Conservation (phyloP, 768 basidiomycete genomes). For the Trametes elegans region DNA sequence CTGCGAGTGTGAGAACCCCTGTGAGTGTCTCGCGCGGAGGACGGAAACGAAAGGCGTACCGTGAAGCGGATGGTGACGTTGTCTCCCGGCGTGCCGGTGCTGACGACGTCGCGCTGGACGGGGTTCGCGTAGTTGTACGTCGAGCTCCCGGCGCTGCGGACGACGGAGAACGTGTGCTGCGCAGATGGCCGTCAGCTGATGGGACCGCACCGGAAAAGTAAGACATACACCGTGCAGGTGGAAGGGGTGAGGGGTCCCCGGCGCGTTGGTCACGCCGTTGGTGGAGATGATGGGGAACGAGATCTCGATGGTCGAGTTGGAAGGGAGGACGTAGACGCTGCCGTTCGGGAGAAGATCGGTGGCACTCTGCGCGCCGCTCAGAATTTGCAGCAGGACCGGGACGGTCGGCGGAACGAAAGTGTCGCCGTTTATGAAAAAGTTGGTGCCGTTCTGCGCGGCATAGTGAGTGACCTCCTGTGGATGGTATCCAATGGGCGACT, state of each 20-base stretch:
- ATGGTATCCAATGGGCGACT: neutral
- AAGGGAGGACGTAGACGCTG: conserved; percentile 43
- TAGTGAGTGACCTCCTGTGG: neutral
- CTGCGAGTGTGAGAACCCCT: no score
- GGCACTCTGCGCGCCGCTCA: conserved; percentile 28
- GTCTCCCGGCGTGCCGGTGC: conserved; percentile 13
- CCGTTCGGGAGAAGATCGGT: conserved; percentile 40
- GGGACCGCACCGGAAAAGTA: conserved; percentile 13
- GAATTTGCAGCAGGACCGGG: conserved; percentile 38
- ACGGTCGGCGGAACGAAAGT: conserved; percentile 34
- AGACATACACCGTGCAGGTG: conserved; percentile 21
- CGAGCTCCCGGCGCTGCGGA: conserved; percentile 31
- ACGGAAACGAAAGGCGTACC: no score
- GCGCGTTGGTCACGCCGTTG: no score
- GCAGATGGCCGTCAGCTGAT: neutral
- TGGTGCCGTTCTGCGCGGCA: conserved; percentile 8
- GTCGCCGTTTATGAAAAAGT: conserved; percentile 33
- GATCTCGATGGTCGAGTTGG: conserved; percentile 27
- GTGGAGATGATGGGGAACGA: neutral
- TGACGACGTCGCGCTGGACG: conserved; percentile 28
- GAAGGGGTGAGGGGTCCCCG: conserved; percentile 13
- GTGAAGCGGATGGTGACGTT: conserved; percentile 24
- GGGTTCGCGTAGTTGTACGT: conserved; percentile 35
- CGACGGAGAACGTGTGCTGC: conserved; percentile 37
- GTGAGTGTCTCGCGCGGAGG: no score